phyloP scores from a whole-genome alignment of 73 alveolate species.

The Stentor roeselii region DNA sequence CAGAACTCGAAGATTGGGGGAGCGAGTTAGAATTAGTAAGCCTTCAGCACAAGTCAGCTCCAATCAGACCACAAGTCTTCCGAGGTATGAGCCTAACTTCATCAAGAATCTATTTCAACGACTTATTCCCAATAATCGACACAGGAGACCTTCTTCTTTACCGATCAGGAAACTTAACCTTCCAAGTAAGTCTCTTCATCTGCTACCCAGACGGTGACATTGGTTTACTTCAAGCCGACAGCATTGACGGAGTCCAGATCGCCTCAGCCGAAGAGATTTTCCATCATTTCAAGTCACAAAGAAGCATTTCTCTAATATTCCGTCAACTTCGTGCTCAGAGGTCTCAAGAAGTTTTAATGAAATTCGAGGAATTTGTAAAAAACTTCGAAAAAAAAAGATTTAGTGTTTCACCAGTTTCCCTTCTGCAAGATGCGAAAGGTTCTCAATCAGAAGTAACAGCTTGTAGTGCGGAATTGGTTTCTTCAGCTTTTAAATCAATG shows the following conservation, averaged over 20 bases:
- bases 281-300: not conserved
- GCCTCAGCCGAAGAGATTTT: conserved; percentile 31
- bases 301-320: conserved; percentile 7
- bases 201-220: conserved; percentile 27
- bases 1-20: not conserved
- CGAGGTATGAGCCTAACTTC: not conserved
- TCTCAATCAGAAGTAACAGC: not conserved
- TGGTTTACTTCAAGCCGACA: conserved; percentile 39
- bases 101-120: not conserved
- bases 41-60: not conserved
- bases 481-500: conserved; percentile 44
- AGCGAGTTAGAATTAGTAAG: not conserved
- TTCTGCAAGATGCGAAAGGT: not conserved
- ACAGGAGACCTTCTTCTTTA: not conserved
- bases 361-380: conserved; percentile 35
- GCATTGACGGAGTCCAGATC: conserved; percentile 43
- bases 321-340: conserved; percentile 37
- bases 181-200: conserved; percentile 42
- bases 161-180: no score
- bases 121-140: not conserved
- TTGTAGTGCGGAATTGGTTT: conserved; percentile 47
- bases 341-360: conserved; percentile 19
- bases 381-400: conserved; percentile 39
- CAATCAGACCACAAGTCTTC: no score
- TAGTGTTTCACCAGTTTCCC: not conserved